These are phyloP conservation scores for Phytophthora citricola DNA, from an alignment of 352 stramenopile species.

Conservation along the genomic window DNA sequence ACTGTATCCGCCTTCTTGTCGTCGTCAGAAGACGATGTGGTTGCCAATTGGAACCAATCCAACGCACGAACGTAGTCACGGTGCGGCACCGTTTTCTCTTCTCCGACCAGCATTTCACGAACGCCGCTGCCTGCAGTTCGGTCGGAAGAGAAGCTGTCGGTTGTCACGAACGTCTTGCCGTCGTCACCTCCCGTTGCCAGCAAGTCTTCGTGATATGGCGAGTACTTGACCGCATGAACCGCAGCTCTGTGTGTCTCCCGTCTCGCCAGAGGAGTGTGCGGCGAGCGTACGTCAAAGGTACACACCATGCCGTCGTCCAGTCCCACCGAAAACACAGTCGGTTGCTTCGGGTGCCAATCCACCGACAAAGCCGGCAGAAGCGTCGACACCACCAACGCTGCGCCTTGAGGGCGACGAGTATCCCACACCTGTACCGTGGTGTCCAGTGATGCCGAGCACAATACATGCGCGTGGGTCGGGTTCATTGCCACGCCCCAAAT, in stretches of 20 bases:
- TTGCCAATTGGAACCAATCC: conserved; percentile 55
- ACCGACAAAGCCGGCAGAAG: conserved; percentile 54
- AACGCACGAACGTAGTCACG: conserved; percentile 78
- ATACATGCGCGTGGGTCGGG: conserved; percentile 42
- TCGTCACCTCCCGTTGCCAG: conserved; percentile 76
- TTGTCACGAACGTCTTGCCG: conserved; percentile 51
- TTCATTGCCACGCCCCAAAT: conserved; percentile 76
- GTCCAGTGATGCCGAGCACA: conserved; percentile 75
- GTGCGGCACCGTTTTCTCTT: conserved; percentile 42
- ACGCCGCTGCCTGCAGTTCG: conserved; percentile 22
- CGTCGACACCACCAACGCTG: conserved; percentile 50
- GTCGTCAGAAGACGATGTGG: conserved; percentile 1
- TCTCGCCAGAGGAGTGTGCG: conserved; percentile 46
- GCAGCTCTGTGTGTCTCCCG: conserved; percentile 49
- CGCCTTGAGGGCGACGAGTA: conserved; percentile 51
- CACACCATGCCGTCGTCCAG: conserved; percentile 70
- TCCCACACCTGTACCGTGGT: conserved; percentile 81
- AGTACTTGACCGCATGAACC: conserved; percentile 76
- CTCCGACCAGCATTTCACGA: conserved; percentile 24
- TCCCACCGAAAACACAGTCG: conserved; percentile 64
- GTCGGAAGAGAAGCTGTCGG: conserved; percentile 38
- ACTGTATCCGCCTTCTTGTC: conserved; percentile 22
- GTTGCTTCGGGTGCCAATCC: conserved; percentile 74
- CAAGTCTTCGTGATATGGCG: conserved; percentile 60
- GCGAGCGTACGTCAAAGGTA: conserved; percentile 73